These are phyloP conservation scores for Colletotrichum filicis DNA, from an alignment of 2,329 filamentous ascomycete species.

Conservation along the genomic window DNA sequence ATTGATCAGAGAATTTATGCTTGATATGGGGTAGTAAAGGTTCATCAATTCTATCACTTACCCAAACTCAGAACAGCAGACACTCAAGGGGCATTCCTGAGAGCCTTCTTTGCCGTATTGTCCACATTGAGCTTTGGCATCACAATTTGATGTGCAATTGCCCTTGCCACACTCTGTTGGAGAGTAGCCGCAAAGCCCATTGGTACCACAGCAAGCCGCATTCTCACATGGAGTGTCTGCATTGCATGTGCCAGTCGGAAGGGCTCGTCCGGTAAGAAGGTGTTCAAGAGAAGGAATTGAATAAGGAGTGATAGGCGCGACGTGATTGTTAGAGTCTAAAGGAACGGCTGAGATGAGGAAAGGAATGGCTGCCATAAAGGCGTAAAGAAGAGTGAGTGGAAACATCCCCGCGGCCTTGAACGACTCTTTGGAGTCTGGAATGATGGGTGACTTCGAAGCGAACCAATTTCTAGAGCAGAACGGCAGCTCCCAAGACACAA, in stretches of 20 bases:
- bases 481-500: neutral
- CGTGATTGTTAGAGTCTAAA: neutral
- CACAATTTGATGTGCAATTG: constrained; percentile 45
- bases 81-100: constrained; percentile 42
- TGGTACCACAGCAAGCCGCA: constrained; percentile 38
- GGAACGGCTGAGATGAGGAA: neutral
- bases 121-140: constrained; percentile 50
- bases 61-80: constrained; percentile 45
- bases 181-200: neutral
- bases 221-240: constrained; percentile 35
- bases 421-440: neutral
- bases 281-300: neutral
- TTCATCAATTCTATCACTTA: constrained; percentile 24
- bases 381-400: neutral
- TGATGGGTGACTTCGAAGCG: neutral
- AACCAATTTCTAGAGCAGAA: neutral
- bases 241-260: constrained; percentile 23
- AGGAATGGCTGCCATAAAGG: neutral
- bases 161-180: neutral
- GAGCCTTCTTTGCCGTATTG: constrained; percentile 37
- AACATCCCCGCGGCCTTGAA: neutral
- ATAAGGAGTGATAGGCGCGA: neutral
- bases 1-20: neutral
- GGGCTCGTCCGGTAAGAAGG: neutral
- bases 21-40: neutral